These are phyloP conservation scores for Niveomyces coronatus DNA, from an alignment of 2,329 filamentous ascomycete species.

Conservation along the genomic window DNA sequence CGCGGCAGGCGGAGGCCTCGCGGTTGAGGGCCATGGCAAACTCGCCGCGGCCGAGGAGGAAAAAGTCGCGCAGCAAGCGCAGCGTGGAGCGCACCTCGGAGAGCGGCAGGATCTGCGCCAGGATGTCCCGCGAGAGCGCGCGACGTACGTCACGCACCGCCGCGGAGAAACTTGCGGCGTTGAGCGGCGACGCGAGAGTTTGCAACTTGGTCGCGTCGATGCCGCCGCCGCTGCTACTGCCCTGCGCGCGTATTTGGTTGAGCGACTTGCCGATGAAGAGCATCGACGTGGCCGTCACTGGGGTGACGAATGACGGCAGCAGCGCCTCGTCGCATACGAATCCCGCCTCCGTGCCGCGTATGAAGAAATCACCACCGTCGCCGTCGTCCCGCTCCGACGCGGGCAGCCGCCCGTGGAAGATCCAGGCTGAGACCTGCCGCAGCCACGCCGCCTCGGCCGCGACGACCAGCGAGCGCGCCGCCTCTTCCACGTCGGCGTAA, in stretches of 20 bases:
- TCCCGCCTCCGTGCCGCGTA: conserved; percentile 44
- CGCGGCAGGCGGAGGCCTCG: conserved; percentile 66
- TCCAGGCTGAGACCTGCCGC: conserved; percentile 81
- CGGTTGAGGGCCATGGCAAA: conserved; percentile 81
- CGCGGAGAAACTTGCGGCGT: conserved; percentile 56
- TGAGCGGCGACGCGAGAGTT: conserved; percentile 64
- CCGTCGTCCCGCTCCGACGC: no score
- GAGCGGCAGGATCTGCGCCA: conserved; percentile 73
- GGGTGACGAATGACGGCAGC: conserved; percentile 69
- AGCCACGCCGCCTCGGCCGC: conserved; percentile 86
- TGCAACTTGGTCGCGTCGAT: conserved; percentile 59
- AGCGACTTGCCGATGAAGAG: conserved; percentile 85
- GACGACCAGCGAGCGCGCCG: conserved; percentile 60
- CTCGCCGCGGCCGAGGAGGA: conserved; percentile 78
- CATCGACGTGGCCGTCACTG: conserved; percentile 67
- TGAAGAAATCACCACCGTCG: conserved; percentile 73
- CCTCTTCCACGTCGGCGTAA: conserved; percentile 73
- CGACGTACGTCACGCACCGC: conserved; percentile 67
- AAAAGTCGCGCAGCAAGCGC: conserved; percentile 71
- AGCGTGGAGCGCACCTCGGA: conserved; percentile 67
- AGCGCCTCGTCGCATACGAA: conserved; percentile 50
- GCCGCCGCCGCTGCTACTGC: conserved; percentile 31
- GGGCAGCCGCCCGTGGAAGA: conserved; percentile 78
- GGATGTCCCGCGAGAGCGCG: conserved; percentile 71
- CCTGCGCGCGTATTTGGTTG: conserved; percentile 63